A percentile compares a stretch with the other conserved stretches of the same genome.
phyloP scores from a whole-genome alignment of 305 asterid species.

The Solanum chacoense region DNA sequence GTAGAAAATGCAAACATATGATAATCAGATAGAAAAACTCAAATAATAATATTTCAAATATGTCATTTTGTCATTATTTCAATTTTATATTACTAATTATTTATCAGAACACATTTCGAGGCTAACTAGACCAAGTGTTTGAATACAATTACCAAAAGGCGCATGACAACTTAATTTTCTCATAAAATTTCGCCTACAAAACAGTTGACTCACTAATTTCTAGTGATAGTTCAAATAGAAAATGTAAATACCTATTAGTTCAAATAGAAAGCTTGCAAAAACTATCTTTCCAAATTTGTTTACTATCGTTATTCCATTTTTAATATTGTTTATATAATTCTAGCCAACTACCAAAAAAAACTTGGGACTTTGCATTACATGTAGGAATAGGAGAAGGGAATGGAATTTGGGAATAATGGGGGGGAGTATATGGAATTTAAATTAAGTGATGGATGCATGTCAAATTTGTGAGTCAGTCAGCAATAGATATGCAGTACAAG shows the following conservation, averaged over 20 bases:
- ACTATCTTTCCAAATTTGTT: no score
- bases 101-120: background rate
- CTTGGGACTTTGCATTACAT: background rate
- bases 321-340: background rate
- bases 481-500: background rate
- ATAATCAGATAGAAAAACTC: no score
- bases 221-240: no score
- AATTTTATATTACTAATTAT: no score
- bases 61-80: no score
- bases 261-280: accelerated
- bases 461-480: background rate
- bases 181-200: background rate
- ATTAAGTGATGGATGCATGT: background rate
- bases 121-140: background rate
- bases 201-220: background rate
- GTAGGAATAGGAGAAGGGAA: background rate
- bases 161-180: background rate
- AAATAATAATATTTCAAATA: no score
- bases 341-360: background rate
- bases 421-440: background rate
- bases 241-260: background rate
- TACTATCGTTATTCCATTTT: background rate
- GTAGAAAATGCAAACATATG: no score
- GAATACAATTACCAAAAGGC: background rate
- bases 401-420: background rate